A percentile compares a stretch with the other conserved stretches of the same genome.
Conservation (phyloP, 2,329 filamentous ascomycete genomes). For the Paradendryphiella salina region DNA sequence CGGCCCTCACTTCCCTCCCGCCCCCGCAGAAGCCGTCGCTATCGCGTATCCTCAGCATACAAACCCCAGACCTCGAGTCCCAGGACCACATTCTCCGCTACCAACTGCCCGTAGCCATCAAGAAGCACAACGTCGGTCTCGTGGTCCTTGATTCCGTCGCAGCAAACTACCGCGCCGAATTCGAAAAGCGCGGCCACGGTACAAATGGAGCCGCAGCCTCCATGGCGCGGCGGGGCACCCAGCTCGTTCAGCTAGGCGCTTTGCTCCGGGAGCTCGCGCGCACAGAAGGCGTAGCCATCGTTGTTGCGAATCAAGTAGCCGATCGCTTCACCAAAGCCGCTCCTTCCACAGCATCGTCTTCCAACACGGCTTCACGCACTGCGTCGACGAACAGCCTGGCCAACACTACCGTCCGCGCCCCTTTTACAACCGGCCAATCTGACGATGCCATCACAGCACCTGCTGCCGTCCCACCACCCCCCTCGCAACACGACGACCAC, state of each 20-base stretch:
- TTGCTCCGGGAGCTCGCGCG: slow-evolving; percentile 76
- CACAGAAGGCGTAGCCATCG: slow-evolving; percentile 75
- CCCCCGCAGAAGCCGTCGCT: slow-evolving; percentile 63
- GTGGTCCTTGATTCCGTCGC: slow-evolving; percentile 89
- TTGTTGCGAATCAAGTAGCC: slow-evolving; percentile 93
- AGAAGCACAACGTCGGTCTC: slow-evolving; percentile 75
- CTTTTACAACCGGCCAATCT: slow-evolving; percentile 35
- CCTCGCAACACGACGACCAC: slow-evolving; percentile 22
- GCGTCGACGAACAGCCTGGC: slow-evolving; percentile 7
- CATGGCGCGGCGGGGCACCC: slow-evolving; percentile 74
- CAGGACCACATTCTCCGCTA: slow-evolving; percentile 94
- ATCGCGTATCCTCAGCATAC: slow-evolving; percentile 75
- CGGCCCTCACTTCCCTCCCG: slow-evolving; percentile 57
- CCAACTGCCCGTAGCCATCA: slow-evolving; percentile 84
- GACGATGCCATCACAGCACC: slow-evolving; percentile 2
- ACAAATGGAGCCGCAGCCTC: slow-evolving; percentile 43
- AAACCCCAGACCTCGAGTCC: slow-evolving; percentile 85
- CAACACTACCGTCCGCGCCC: neutral
- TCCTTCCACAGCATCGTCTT: slow-evolving; percentile 19
- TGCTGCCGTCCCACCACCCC: slow-evolving; percentile 17
- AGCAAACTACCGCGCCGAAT: slow-evolving; percentile 93
- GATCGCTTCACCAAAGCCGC: slow-evolving; percentile 68
- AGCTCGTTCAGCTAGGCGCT: slow-evolving; percentile 76
- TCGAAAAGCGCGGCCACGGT: slow-evolving; percentile 60
- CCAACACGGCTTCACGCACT: slow-evolving; percentile 34